These are phyloP conservation scores for Alternaria tenuissima DNA, from an alignment of 2,329 filamentous ascomycete species.

Conservation along the genomic window DNA sequence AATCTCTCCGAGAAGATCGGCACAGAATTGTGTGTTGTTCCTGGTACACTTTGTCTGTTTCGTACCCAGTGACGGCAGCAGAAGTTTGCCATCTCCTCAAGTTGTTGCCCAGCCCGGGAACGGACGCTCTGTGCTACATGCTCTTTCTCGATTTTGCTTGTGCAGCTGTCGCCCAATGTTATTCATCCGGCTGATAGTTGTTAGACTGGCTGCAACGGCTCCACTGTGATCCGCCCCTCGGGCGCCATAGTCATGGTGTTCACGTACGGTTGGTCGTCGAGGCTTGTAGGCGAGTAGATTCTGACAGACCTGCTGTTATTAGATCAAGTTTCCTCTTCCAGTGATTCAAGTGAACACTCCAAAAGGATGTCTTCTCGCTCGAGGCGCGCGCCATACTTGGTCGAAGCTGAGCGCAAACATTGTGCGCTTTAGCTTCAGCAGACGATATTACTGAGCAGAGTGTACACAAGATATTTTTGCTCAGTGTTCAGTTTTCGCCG, in stretches of 20 bases:
- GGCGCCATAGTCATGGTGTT: not conserved
- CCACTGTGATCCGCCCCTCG: not conserved
- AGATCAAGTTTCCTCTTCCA: not conserved
- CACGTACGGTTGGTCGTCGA: not conserved
- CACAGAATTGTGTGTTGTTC: not conserved
- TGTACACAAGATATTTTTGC: not conserved
- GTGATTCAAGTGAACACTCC: not conserved
- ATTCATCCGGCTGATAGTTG: not conserved
- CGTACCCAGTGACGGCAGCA: not conserved
- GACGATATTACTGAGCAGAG: not conserved
- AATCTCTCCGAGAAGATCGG: not conserved
- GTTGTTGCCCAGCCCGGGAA: not conserved
- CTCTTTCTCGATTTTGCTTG: not conserved
- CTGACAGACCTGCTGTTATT: not conserved
- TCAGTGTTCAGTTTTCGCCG: not conserved
- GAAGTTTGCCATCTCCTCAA: not conserved
- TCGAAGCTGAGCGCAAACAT: not conserved
- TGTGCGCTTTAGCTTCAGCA: not conserved
- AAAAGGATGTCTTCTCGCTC: not conserved
- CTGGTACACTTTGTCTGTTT: not conserved
- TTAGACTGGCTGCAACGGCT: not conserved
- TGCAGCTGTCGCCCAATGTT: not conserved
- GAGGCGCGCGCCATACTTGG: not conserved
- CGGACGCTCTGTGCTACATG: too few relatives aligned
- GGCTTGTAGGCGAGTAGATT: conserved; percentile 1